phyloP scores from a whole-genome alignment of 2,329 filamentous ascomycete genomes.

The Alternaria metachromatica region DNA sequence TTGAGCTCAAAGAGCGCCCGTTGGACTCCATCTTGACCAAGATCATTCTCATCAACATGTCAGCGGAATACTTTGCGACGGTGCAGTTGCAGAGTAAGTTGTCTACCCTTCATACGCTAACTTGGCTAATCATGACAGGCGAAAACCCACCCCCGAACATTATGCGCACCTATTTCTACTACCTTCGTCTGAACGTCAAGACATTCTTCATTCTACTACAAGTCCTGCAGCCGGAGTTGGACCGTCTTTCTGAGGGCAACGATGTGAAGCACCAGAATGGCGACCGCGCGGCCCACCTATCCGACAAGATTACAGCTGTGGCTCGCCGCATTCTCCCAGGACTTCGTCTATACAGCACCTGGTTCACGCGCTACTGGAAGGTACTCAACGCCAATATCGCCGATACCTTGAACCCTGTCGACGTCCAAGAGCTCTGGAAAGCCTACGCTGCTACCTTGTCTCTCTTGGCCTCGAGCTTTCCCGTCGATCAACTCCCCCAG shows the following conservation, averaged over 20 bases:
- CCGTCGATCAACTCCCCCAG: slow-evolving; percentile 61
- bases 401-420: slow-evolving; percentile 61
- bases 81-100: slow-evolving; percentile 64
- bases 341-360: slow-evolving; percentile 71
- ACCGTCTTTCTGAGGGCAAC: slow-evolving; percentile 57
- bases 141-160: slow-evolving; percentile 44
- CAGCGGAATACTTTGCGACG: slow-evolving; percentile 76
- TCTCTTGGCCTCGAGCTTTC: slow-evolving; percentile 64
- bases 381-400: slow-evolving; percentile 62
- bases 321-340: slow-evolving; percentile 68
- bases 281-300: slow-evolving; percentile 44
- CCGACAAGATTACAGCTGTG: slow-evolving; percentile 63
- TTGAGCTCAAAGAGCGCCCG: slow-evolving; percentile 72
- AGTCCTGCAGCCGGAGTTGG: slow-evolving; percentile 72
- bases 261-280: slow-evolving; percentile 55
- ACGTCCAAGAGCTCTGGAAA: slow-evolving; percentile 69
- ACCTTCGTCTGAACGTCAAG: slow-evolving; percentile 78
- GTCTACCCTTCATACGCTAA: slow-evolving; percentile 6
- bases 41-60: slow-evolving; percentile 84
- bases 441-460: slow-evolving; percentile 69
- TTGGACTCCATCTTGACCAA: slow-evolving; percentile 73
- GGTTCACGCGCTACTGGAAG: slow-evolving; percentile 65
- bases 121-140: slow-evolving; percentile 24
- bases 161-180: slow-evolving; percentile 61
- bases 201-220: slow-evolving; percentile 77